These are phyloP conservation scores for Rhamnella rubrinervis DNA, from an alignment of 331 rosid genomes.

Conservation along the genomic window DNA sequence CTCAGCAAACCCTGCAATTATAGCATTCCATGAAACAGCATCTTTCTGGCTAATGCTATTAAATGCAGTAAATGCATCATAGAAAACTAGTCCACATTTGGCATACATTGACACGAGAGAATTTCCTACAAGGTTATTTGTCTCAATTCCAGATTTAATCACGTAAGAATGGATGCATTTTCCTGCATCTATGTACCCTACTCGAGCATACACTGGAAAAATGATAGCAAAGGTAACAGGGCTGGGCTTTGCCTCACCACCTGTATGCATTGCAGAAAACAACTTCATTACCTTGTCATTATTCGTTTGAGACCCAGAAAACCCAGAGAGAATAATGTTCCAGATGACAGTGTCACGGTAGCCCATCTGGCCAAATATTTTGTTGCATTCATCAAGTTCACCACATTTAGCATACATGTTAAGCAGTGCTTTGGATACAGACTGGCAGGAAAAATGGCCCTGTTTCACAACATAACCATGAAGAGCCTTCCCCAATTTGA, in stretches of 20 bases:
- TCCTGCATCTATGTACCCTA: conserved; percentile 42
- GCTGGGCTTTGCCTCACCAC: conserved; percentile 55
- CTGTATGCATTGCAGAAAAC: conserved; percentile 50
- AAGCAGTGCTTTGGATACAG: conserved; percentile 65
- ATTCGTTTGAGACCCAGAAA: conserved; percentile 40
- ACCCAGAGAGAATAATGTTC: conserved; percentile 80
- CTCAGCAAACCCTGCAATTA: conserved; percentile 69
- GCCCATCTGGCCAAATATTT: conserved; percentile 53
- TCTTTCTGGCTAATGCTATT: conserved; percentile 54
- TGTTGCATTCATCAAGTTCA: conserved; percentile 51
- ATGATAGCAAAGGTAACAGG: conserved; percentile 61
- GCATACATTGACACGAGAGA: conserved; percentile 78
- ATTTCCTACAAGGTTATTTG: conserved; percentile 62
- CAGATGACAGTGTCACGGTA: conserved; percentile 60
- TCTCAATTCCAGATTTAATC: conserved; percentile 64
- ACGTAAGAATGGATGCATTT: conserved; percentile 58
- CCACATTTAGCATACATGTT: conserved; percentile 86
- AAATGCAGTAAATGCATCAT: conserved; percentile 60
- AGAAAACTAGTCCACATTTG: conserved; percentile 52
- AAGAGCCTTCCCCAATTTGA: conserved; percentile 54
- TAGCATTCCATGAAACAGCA: conserved; percentile 86
- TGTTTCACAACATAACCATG: conserved; percentile 63
- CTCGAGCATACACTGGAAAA: conserved; percentile 75
- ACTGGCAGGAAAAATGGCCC: conserved; percentile 61
- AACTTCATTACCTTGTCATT: conserved; percentile 51